phyloP scores from a whole-genome alignment of 2,329 filamentous ascomycete species.

The Cladophialophora carrionii region DNA sequence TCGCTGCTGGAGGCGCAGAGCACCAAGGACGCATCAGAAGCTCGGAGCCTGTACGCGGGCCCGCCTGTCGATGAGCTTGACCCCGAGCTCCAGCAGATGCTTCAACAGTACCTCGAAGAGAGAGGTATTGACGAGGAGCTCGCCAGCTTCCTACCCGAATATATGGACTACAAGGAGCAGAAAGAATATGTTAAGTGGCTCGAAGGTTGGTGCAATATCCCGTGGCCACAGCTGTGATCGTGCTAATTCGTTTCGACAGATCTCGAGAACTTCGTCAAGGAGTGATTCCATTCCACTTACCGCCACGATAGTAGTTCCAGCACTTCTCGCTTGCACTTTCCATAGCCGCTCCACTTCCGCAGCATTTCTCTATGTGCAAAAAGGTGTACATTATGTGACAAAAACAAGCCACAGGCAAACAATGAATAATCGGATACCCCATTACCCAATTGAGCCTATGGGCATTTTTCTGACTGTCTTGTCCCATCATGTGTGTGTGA shows the following conservation, averaged over 20 bases:
- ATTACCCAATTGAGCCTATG: not conserved
- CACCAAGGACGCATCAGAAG: constrained; percentile 69
- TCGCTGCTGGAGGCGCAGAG: constrained; percentile 75
- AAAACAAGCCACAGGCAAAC: constrained; percentile 7
- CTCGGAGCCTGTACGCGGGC: constrained; percentile 67
- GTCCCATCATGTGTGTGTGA: not conserved
- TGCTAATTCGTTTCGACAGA: constrained; percentile 51
- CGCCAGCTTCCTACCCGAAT: constrained; percentile 90
- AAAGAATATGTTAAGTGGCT: constrained; percentile 93
- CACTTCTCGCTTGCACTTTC: constrained; percentile 2
- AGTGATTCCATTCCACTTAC: constrained; percentile 48
- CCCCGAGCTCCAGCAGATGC: constrained; percentile 87
- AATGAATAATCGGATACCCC: constrained; percentile 23
- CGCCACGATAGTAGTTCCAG: not conserved
- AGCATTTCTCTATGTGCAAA: constrained; percentile 15
- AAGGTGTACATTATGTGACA: constrained; percentile 30
- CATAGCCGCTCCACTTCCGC: constrained; percentile 30
- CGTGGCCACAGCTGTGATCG: constrained; percentile 6
- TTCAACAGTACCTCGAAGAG: constrained; percentile 95
- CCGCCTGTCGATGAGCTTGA: constrained; percentile 93
- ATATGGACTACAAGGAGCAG: constrained; percentile 98
- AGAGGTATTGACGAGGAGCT: constrained; percentile 84
- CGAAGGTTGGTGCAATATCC: constrained; percentile 58
- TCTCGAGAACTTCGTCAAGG: constrained; percentile 82
- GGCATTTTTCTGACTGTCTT: not conserved